Base-by-base conservation (phyloP, 192 early-diverging fungal species). In the Gaertneriomyces sp. region DNA sequence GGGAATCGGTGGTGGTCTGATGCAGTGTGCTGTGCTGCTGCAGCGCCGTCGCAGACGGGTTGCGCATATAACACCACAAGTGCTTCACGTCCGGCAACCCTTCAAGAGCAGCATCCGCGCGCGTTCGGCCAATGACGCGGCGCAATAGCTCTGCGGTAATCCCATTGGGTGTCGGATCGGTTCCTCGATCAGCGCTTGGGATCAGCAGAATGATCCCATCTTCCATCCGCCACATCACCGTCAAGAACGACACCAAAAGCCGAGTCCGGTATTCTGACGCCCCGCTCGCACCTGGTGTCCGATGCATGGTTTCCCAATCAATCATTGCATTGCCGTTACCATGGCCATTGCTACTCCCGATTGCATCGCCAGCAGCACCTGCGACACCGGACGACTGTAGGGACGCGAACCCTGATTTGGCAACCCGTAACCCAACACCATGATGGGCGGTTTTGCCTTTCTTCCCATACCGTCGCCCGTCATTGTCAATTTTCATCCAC, bases 61-160 rank as follows among this genome's bases (percentile, higher is more conserved):
- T 63, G n/a, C 61, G 61, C 61, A 63, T 63, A 52, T 55, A 63
- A 39, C 61, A 63, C 61, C 61, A 63, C 47, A 63, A 14, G 19
- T 63, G 61, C 7, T 63, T 42, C 10, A 63, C 61, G 11, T 11
- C 14, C 3, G 47, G 47, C 9, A 63, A 39, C 9, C 44, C 47
- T n/a, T 55, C 47, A 2, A n/a, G 14, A 8, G n/a, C 17, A 11
- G 61, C 61, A 14, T 63, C 61, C 3, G 17, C 38, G 6, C 40
- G 14, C 12, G 40, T 39, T 12, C 61, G 61, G 4, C 47, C 16
- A 45, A 63, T 50, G 17, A 63, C 39, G 12, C 61, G 61, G 0
- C 61, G 61, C 17, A 63, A 45, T 19, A 63, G 61, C 14, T 63
- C 61, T 11, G 61, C 61, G 5, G 61, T 63, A 6, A 63, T 63